These are phyloP conservation scores for Globisporangium iwayamae DNA, from an alignment of 352 stramenopile genomes.

Conservation along the genomic window DNA sequence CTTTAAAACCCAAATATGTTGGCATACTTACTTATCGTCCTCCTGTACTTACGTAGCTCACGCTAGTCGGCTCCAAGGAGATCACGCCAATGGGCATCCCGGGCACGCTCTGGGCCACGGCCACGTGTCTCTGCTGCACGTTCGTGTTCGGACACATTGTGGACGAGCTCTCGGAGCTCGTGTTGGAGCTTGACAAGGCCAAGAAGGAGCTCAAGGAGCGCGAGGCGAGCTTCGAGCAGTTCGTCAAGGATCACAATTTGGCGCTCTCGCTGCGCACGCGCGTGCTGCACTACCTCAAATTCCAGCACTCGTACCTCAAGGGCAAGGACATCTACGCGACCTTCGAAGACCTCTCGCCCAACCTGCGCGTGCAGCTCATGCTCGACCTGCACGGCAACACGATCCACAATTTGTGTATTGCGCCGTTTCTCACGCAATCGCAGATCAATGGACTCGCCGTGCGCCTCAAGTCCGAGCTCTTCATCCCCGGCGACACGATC, in stretches of 20 bases:
- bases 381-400: conserved; percentile 63
- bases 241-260: conserved; percentile 62
- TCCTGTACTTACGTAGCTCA: conserved; percentile 28
- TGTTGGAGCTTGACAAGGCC: conserved; percentile 70
- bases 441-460: conserved; percentile 56
- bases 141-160: conserved; percentile 82
- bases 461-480: conserved; percentile 67
- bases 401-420: conserved; percentile 50
- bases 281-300: conserved; percentile 66
- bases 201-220: conserved; percentile 72
- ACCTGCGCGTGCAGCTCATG: conserved; percentile 63
- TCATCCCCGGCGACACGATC: conserved; percentile 67
- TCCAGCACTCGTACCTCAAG: conserved; percentile 64
- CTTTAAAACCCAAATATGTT: not conserved
- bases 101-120: conserved; percentile 59
- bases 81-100: conserved; percentile 59
- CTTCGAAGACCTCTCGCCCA: conserved; percentile 71
- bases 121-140: conserved; percentile 65
- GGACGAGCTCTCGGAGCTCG: conserved; percentile 70
- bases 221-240: conserved; percentile 65
- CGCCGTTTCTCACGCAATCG: conserved; percentile 44
- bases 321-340: conserved; percentile 69
- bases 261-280: conserved; percentile 50
- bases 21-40: not conserved
- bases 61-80: conserved; percentile 62